Conservation (phyloP, 495 filamentous ascomycete genomes). For the Venustampulla echinocandica region DNA sequence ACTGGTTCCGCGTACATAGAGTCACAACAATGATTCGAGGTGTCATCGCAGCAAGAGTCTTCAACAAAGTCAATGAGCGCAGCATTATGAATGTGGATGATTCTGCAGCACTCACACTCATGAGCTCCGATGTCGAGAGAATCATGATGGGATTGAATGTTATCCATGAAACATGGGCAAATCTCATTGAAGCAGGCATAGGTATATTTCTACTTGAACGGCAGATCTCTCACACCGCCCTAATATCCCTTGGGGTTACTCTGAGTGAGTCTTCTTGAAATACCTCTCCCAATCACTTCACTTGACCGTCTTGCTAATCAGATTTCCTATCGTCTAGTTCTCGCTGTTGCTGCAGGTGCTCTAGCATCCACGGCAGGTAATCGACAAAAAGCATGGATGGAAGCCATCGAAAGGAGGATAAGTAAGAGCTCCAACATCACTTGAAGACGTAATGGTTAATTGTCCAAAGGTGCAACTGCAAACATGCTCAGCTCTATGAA, state of each 20-base stretch:
- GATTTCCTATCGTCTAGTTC: too few relatives aligned
- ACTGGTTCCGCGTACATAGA: neutral
- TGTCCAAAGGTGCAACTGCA: slow-evolving; percentile 12
- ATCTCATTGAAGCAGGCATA: slow-evolving; percentile 42
- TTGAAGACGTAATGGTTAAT: neutral
- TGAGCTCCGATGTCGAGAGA: slow-evolving; percentile 48
- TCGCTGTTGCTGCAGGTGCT: slow-evolving; percentile 5
- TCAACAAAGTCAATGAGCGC: neutral
- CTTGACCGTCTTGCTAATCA: too few relatives aligned
- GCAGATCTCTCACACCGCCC: slow-evolving; percentile 41
- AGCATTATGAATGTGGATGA: too few relatives aligned
- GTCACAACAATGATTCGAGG: neutral
- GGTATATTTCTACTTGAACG: slow-evolving; percentile 18
- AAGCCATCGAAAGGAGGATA: slow-evolving; percentile 29
- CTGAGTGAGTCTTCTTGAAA: slow-evolving; percentile 33
- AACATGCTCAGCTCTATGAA: slow-evolving; percentile 25
- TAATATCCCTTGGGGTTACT: slow-evolving; percentile 9
- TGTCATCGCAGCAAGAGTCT: neutral
- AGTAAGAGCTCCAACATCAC: neutral
- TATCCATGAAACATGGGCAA: slow-evolving; percentile 40
- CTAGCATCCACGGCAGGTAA: neutral
- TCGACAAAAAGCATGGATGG: slow-evolving; percentile 30
- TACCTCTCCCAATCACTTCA: too few relatives aligned
- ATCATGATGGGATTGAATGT: slow-evolving; percentile 3
- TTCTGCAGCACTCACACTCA: slow-evolving; percentile 27